Conservation (phyloP, 805 yeast species). For the Monosporozyma solicola region DNA sequence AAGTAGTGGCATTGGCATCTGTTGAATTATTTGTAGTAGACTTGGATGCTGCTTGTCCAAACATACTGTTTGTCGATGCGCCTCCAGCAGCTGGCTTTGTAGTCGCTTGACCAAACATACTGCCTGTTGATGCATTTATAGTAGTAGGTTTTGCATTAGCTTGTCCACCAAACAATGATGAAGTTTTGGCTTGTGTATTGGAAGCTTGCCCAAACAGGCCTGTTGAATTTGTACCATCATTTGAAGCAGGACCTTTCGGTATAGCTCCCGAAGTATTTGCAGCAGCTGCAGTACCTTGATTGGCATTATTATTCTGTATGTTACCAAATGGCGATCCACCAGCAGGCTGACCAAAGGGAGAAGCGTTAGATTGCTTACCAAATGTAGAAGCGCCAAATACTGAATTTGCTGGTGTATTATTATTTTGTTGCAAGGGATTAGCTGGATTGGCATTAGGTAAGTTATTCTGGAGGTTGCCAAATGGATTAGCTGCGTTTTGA, state of each 20-base stretch:
- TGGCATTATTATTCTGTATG: constrained; percentile 2
- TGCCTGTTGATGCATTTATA: not conserved
- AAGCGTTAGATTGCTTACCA: not conserved
- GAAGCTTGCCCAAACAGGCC: not conserved
- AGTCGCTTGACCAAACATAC: not conserved
- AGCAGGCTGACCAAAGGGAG: not conserved
- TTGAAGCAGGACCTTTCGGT: not conserved
- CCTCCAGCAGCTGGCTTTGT: not conserved
- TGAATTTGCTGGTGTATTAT: not conserved
- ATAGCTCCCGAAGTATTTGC: constrained; percentile 9
- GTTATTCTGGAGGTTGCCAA: constrained; percentile 11
- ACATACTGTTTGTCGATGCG: constrained; percentile 9
- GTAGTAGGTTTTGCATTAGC: not conserved
- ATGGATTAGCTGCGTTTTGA: constrained; percentile 9
- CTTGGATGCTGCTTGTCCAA: constrained; percentile 2
- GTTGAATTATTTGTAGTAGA: not conserved
- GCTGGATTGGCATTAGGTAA: not conserved
- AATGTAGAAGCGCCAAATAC: not conserved
- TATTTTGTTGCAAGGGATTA: not conserved
- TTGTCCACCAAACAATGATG: not conserved
- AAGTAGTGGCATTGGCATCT: not conserved
- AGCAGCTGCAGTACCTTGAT: constrained; percentile 4
- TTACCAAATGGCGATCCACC: constrained; percentile 8
- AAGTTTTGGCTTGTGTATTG: not conserved
- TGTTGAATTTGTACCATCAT: not conserved